phyloP scores from a whole-genome alignment of 2,329 filamentous ascomycete species.

The Scedosporium boydii region DNA sequence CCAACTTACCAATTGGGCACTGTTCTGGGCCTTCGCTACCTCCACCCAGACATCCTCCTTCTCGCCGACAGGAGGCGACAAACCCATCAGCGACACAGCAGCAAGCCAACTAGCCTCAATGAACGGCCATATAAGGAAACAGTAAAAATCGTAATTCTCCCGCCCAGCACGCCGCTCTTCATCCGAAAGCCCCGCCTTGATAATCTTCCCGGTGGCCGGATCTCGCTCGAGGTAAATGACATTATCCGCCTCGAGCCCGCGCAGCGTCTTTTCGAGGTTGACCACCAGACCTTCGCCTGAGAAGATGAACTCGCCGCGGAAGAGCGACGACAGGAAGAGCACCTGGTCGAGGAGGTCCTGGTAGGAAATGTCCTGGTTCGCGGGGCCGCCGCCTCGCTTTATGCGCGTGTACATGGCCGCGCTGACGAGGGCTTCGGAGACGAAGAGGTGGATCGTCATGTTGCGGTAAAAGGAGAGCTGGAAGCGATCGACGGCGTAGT shows the following conservation, averaged over 20 bases:
- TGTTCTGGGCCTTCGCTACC: slow-evolving; percentile 66
- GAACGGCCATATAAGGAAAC: slow-evolving; percentile 97
- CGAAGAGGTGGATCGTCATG: slow-evolving; percentile 98
- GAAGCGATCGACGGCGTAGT: slow-evolving; percentile 90
- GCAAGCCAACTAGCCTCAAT: slow-evolving; percentile 92
- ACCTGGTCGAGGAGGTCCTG: slow-evolving; percentile 68
- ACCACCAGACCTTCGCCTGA: slow-evolving; percentile 70
- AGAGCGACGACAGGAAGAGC: slow-evolving; percentile 82
- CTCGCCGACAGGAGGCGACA: slow-evolving; percentile 58
- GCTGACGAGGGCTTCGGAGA: slow-evolving; percentile 83
- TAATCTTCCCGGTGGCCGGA: slow-evolving; percentile 42
- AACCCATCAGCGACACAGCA: slow-evolving; percentile 75
- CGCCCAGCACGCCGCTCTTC: slow-evolving; percentile 68
- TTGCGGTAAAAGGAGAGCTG: slow-evolving; percentile 98
- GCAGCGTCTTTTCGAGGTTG: slow-evolving; percentile 74
- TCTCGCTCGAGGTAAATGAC: slow-evolving; percentile 61
- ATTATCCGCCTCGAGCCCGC: slow-evolving; percentile 66
- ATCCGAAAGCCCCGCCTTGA: slow-evolving; percentile 63
- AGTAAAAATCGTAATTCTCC: slow-evolving; percentile 98
- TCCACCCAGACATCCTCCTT: slow-evolving; percentile 66
- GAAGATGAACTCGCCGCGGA: slow-evolving; percentile 96
- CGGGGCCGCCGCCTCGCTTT: slow-evolving; percentile 80
- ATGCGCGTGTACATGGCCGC: slow-evolving; percentile 84
- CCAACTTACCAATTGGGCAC: slow-evolving; percentile 61
- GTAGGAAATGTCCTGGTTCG: slow-evolving; percentile 70